These are phyloP conservation scores for Termitomyces sp. DNA, from an alignment of 768 basidiomycete species.

Conservation along the genomic window DNA sequence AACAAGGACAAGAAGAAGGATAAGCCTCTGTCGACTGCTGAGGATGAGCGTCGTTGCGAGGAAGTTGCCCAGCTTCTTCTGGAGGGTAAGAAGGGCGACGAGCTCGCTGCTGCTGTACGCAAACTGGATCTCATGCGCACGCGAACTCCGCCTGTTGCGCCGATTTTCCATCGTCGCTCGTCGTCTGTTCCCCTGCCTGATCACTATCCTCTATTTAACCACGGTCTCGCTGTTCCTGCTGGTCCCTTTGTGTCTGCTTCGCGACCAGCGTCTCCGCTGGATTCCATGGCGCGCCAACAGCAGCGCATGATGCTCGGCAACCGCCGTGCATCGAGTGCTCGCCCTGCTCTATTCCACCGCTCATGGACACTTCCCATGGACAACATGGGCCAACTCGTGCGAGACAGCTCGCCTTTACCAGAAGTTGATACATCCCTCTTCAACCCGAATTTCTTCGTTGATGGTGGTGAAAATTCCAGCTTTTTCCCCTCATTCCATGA, in stretches of 20 bases:
- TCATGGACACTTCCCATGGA: conserved; percentile 30
- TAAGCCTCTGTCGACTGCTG: conserved; percentile 35
- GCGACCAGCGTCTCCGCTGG: conserved; percentile 40
- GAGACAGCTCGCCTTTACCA: conserved; percentile 45
- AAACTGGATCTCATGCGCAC: conserved; percentile 37
- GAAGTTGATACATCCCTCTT: conserved; percentile 47
- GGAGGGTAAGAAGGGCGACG: conserved; percentile 67
- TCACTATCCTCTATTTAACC: conserved; percentile 22
- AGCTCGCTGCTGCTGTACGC: conserved; percentile 60
- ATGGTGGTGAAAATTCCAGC: conserved; percentile 3
- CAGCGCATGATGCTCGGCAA: conserved; percentile 39
- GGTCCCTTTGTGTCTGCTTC: conserved; percentile 40
- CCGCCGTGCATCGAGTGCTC: conserved; percentile 48
- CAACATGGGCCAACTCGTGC: conserved; percentile 25
- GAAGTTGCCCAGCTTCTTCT: conserved; percentile 62
- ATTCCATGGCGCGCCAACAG: conserved; percentile 39
- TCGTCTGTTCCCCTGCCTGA: conserved; percentile 62
- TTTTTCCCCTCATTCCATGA: conserved; percentile 3
- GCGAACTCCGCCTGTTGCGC: conserved; percentile 5
- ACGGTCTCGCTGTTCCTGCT: conserved; percentile 39
- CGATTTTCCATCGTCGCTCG: conserved; percentile 44
- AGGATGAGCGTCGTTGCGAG: conserved; percentile 66
- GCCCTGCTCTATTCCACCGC: conserved; percentile 32
- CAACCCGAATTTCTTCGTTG: conserved; percentile 34
- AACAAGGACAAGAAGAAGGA: conserved; percentile 39